A percentile compares a stretch with the other conserved stretches of the same genome.
phyloP scores from a whole-genome alignment of 352 stramenopile species.

The Pythium aphanidermatum region DNA sequence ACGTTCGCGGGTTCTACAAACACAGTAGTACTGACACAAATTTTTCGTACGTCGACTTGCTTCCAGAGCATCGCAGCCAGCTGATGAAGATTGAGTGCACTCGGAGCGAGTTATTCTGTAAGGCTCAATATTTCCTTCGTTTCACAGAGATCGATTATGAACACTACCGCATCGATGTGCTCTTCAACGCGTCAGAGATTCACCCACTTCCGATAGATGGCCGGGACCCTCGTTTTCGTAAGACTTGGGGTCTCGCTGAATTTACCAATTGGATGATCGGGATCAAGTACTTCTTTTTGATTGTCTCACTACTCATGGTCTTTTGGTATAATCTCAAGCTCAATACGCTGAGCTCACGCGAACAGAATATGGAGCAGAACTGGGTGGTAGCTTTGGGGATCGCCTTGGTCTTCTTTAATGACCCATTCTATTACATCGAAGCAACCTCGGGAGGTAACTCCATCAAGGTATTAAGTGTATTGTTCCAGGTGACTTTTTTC shows the following conservation, averaged over 20 bases:
- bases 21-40: conserved; percentile 24
- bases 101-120: conserved; percentile 27
- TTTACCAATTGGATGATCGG: conserved; percentile 60
- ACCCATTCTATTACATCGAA: conserved; percentile 52
- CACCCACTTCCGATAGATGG: conserved; percentile 28
- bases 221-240: conserved; percentile 40
- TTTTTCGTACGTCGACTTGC: conserved; percentile 31
- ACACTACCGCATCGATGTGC: conserved; percentile 45
- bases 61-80: conserved; percentile 28
- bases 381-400: conserved; percentile 42
- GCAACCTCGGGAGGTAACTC: conserved; percentile 40
- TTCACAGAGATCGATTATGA: conserved; percentile 51
- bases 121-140: conserved; percentile 41
- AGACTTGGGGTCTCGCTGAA: conserved; percentile 38
- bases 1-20: conserved; percentile 41
- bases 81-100: conserved; percentile 29
- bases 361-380: conserved; percentile 56
- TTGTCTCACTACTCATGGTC: conserved; percentile 28
- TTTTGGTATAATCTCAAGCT: conserved; percentile 40
- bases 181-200: conserved; percentile 44
- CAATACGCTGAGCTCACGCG: conserved; percentile 32
- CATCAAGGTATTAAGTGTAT: conserved; percentile 37
- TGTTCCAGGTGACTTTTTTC: conserved; percentile 58
- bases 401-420: conserved; percentile 49
- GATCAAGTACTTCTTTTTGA: conserved; percentile 49